Evolutionary conservation across 768 basidiomycete genomes (phyloP).

Genomic region (Cyclocybe aegerita): DNA sequence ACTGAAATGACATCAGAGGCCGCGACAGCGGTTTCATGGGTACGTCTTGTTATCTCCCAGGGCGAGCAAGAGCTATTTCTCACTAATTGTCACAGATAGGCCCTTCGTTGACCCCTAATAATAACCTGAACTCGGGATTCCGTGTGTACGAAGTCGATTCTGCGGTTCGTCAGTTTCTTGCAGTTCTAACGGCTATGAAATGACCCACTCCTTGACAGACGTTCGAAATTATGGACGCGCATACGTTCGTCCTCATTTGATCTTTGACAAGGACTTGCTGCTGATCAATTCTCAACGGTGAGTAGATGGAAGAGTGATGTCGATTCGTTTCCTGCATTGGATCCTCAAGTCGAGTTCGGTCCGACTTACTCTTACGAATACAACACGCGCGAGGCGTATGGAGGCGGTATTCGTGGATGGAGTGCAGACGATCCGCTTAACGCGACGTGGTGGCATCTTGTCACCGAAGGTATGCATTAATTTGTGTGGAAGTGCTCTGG

Average conservation of each 20-base stretch:
- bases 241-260: constrained; percentile 52
- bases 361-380: constrained; percentile 70
- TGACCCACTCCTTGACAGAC: constrained; percentile 40
- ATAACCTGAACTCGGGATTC: constrained; percentile 76
- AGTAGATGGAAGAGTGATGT: constrained; percentile 68
- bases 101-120: constrained; percentile 69
- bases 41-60: constrained; percentile 13
- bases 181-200: neutral
- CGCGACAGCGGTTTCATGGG: constrained; percentile 51
- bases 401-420: constrained; percentile 58
- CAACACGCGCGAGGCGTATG: constrained; percentile 68
- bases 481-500: neutral
- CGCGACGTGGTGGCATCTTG: constrained; percentile 81
- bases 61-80: neutral
- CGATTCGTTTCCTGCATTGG: constrained; percentile 54
- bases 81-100: constrained; percentile 43
- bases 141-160: constrained; percentile 73
- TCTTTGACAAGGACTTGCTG: neutral
- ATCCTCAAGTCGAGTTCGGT: constrained; percentile 52
- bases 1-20: constrained; percentile 56
- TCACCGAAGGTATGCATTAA: constrained; percentile 59
- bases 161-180: constrained; percentile 39
- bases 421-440: constrained; percentile 65
- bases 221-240: constrained; percentile 75
- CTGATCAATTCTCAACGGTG: neutral